A percentile compares a stretch with the other conserved stretches of the same genome.
phyloP scores from a whole-genome alignment of 192 early-diverging fungal genomes.

The Coemansia sp. region DNA sequence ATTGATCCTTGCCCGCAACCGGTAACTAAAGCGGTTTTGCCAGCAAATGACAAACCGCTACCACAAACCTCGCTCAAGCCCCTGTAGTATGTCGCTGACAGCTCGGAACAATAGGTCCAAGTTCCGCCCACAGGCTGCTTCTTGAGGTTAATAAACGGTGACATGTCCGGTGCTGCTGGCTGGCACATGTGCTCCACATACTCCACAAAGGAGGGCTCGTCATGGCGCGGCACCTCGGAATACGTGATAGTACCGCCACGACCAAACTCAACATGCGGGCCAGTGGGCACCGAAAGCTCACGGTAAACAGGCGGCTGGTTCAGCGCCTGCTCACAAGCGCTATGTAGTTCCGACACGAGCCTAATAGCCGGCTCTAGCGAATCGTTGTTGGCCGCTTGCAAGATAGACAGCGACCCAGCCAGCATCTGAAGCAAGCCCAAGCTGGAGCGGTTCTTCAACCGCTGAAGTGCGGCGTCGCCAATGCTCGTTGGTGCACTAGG shows the following conservation, averaged over 20 bases:
- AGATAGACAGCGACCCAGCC: constrained; percentile 58
- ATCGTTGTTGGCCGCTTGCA: constrained; percentile 63
- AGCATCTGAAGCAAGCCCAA: constrained; percentile 71
- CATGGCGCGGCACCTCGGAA: constrained; percentile 72
- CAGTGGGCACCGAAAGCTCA: constrained; percentile 79
- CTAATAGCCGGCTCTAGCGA: constrained; percentile 55
- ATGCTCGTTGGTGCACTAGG: constrained; percentile 70
- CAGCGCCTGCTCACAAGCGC: constrained; percentile 75
- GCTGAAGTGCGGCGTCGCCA: constrained; percentile 39
- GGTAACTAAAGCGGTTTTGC: constrained; percentile 81
- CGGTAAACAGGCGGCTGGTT: constrained; percentile 71
- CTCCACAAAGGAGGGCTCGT: constrained; percentile 74
- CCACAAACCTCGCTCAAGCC: constrained; percentile 67
- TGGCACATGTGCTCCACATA: constrained; percentile 74
- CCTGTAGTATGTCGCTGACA: constrained; percentile 76
- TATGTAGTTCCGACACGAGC: constrained; percentile 66
- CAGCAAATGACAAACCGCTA: constrained; percentile 78
- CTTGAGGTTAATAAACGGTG: constrained; percentile 20
- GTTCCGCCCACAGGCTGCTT: constrained; percentile 13
- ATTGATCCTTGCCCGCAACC: constrained; percentile 90
- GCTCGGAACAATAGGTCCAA: constrained; percentile 69
- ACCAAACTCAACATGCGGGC: constrained; percentile 71
- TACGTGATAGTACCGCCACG: constrained; percentile 75
- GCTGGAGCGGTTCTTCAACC: constrained; percentile 80
- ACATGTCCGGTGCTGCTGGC: not conserved